phyloP scores from a whole-genome alignment of 2,329 filamentous ascomycete species.

The Aureobasidium lini region DNA sequence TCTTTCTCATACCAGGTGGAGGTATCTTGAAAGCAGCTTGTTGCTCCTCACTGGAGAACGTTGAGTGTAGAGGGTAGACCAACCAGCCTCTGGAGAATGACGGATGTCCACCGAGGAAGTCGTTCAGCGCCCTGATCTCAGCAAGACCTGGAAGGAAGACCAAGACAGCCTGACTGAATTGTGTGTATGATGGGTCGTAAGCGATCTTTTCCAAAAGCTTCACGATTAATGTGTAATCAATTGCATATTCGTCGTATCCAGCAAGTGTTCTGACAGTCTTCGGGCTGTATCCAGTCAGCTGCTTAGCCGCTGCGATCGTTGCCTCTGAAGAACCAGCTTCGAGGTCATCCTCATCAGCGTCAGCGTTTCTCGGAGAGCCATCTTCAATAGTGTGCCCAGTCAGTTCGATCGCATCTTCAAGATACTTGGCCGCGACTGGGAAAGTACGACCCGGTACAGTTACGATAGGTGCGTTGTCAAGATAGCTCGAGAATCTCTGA shows the following conservation, averaged over 20 bases:
- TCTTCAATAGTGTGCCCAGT: constrained; percentile 66
- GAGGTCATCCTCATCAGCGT: constrained; percentile 40
- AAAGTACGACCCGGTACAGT: constrained; percentile 91
- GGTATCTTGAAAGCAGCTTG: constrained; percentile 86
- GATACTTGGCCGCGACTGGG: constrained; percentile 76
- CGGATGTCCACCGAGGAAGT: constrained; percentile 70
- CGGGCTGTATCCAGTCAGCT: constrained; percentile 64
- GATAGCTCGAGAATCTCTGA: constrained; percentile 80
- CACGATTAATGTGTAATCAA: constrained; percentile 81
- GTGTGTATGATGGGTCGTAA: constrained; percentile 54
- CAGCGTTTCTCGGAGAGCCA: constrained; percentile 35
- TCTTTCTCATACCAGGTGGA: constrained; percentile 74
- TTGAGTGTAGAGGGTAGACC: constrained; percentile 84
- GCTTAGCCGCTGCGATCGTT: constrained; percentile 45
- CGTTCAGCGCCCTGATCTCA: constrained; percentile 63
- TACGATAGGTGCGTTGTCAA: constrained; percentile 76
- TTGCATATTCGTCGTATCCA: constrained; percentile 81
- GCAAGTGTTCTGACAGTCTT: constrained; percentile 67
- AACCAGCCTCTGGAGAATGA: constrained; percentile 72
- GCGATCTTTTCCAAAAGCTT: constrained; percentile 73
- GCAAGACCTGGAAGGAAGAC: constrained; percentile 92
- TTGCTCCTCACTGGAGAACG: constrained; percentile 92
- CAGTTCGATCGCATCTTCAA: constrained; percentile 87
- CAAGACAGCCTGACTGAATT: constrained; percentile 84
- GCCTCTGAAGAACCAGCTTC: constrained; percentile 39